Conservation (phyloP, 805 yeast species). For the Cyberlindnera subsufficiens region DNA sequence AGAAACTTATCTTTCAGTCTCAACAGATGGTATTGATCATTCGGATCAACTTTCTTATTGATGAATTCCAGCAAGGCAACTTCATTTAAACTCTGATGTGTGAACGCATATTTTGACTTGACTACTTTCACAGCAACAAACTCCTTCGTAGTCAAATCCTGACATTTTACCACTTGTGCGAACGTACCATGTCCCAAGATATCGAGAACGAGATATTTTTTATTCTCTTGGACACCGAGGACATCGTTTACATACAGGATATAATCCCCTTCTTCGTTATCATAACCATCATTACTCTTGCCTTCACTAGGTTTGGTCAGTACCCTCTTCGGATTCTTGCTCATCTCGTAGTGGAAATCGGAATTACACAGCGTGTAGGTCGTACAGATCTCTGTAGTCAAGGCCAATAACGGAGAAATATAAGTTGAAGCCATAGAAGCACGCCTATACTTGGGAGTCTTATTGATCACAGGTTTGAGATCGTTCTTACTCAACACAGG, state of each 20-base stretch:
- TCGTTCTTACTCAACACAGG: conserved; percentile 41
- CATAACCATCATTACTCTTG: conserved; percentile 71
- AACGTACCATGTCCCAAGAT: conserved; percentile 94
- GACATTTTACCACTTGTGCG: conserved; percentile 97
- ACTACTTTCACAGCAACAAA: conserved; percentile 93
- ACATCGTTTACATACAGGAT: conserved; percentile 92
- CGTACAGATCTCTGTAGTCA: conserved; percentile 70
- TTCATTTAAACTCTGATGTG: conserved; percentile 89
- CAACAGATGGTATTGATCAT: conserved; percentile 68
- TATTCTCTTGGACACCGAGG: conserved; percentile 77
- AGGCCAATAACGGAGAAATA: conserved; percentile 74
- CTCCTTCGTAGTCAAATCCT: conserved; percentile 57
- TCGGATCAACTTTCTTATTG: conserved; percentile 64
- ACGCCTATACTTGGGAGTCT: conserved; percentile 64
- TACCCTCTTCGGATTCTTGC: conserved; percentile 87
- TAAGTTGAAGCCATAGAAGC: conserved; percentile 59
- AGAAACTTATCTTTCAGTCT: conserved; percentile 81
- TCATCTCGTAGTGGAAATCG: conserved; percentile 70
- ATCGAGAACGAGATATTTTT: conserved; percentile 85
- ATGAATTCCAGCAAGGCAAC: conserved; percentile 80
- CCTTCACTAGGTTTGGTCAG: conserved; percentile 91
- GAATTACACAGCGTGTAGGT: conserved; percentile 86
- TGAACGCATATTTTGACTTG: conserved; percentile 84
- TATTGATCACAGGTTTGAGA: conserved; percentile 52
- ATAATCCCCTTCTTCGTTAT: conserved; percentile 85